Base-by-base conservation (phyloP, 805 yeast species). In the Metschnikowia santaceciliae region DNA sequence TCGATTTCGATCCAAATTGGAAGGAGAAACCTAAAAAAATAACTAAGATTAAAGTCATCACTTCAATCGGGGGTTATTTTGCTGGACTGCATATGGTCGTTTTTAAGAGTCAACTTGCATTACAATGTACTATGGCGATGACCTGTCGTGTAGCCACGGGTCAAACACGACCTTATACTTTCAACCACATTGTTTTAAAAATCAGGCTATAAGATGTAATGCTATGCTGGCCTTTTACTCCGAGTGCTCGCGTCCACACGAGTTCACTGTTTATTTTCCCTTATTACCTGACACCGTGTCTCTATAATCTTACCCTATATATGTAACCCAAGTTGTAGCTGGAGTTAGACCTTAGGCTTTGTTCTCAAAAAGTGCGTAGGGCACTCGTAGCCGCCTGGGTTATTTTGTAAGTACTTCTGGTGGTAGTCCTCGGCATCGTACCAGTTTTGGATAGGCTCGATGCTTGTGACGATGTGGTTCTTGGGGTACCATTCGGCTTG, bases 371-470 rank as follows among this genome's bases (percentile, higher is more conserved):
- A 90, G 64, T 92, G 98, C 3, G 92, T 83, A 19, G 96, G 92
- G 66, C 98, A 92, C 52, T 87, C 88, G 67, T 91, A 90, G 4
- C 97, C 97, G 4, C 72, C 68, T 2, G 97, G 96, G 65, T 92
- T 90, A 61, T 81, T 83, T 50, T 78, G 77, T 60, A 92, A 74
- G 66, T 94, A 92, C 54, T 77, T 63, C 66, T 92, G 98, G 67
- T 92, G 99, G 66, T 91, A 92, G 35, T 84, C 91, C 69, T 92
- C 99, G n/a, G 97, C 98, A 64, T 91, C 97, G 74, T 84, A 86
- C 77, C 88, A 94, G 52, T 74, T 75, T 46, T 73, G 65, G 42
- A 90, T 77, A 7, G 88, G 86, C 62, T 81, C 86, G 47, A 91
- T 80, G 42, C 70, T 71, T 1, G 98, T 90, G 42, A 73, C 86